Base-by-base conservation (phyloP, 257 asterid species). In the Solanum corneliomulleri region DNA sequence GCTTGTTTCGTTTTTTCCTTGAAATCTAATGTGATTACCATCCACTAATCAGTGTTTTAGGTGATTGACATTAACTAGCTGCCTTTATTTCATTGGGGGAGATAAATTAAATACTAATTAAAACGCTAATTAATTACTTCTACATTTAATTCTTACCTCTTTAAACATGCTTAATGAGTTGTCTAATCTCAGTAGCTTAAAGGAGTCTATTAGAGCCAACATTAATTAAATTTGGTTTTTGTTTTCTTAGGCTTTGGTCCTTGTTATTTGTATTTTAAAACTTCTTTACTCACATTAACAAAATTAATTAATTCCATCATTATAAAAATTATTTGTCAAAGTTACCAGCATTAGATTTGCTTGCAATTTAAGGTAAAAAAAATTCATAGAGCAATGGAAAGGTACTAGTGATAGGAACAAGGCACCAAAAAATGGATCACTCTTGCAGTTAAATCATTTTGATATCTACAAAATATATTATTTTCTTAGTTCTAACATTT, bases 1-100 rank as follows among this genome's bases (percentile, higher is more conserved):
- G 81, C 78, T 45, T 90, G 92, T 89, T 86, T 87, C 92, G 58
- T 76, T 77, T 52, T 37, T 80, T 2, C 44, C 66, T 80, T 80
- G 85, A 15, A 45, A 45, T 78, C 84, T 35, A 78, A 25, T 15
- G 41, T 78, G 68, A 80, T 80, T 80, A 80, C 7, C 84, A 78
- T 47, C 85, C 68, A 78, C 64, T 78, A 77, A 29, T 80, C 44
- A 80, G 27, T 47, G 3, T 29, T 80, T 80, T 80, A 80, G 68
- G 85, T 47, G 15, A 47, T 16, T 80, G 68, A 47, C 42, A 18
- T 80, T 29, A 45, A 80, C 68, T 29, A 80, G 25, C 27, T 77
- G 39, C 84, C 41, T 44, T 37, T 20, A 72, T 72, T 15, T 25
- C 8, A 44, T 78, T 25, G 25, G 25, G 60, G 60, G 25, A 78